These are phyloP conservation scores for Agrocybe chaxingu DNA, from an alignment of 768 basidiomycete genomes.

Conservation along the genomic window DNA sequence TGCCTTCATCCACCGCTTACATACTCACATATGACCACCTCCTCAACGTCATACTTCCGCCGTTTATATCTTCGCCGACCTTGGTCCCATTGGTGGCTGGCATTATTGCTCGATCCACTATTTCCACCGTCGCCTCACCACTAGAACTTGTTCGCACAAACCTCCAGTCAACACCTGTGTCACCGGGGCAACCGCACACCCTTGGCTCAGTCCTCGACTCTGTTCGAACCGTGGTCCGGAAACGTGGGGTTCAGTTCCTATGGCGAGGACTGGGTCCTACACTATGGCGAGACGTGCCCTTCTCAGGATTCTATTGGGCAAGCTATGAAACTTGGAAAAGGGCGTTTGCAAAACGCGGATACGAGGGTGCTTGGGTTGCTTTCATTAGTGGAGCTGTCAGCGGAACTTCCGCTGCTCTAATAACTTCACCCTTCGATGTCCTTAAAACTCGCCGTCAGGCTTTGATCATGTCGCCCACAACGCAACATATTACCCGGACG, in stretches of 20 bases:
- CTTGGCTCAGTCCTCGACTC: constrained; percentile 70
- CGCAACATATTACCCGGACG: constrained; percentile 42
- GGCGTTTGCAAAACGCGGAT: constrained; percentile 47
- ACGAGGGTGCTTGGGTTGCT: constrained; percentile 63
- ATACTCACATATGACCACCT: constrained; percentile 96
- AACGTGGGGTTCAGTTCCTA: constrained; percentile 65
- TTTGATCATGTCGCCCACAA: constrained; percentile 59
- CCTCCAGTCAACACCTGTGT: constrained; percentile 81
- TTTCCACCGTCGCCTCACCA: constrained; percentile 80
- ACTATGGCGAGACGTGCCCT: constrained; percentile 96
- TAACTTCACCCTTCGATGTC: constrained; percentile 96
- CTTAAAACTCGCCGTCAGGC: constrained; percentile 94
- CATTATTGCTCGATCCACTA: constrained; percentile 73
- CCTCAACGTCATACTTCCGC: constrained; percentile 57
- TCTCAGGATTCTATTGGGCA: constrained; percentile 96
- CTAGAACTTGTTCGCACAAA: constrained; percentile 93
- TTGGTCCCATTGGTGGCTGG: constrained; percentile 79
- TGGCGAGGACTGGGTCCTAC: constrained; percentile 93
- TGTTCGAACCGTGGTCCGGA: constrained; percentile 54
- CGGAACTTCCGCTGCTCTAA: constrained; percentile 79
- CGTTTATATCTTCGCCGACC: constrained; percentile 49
- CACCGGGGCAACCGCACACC: constrained; percentile 69
- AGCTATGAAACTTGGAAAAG: constrained; percentile 86
- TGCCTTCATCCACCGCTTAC: constrained; percentile 89
- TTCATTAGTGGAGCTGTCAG: constrained; percentile 90